Percentiles rank a stretch among this genome's conserved stretches.
These are phyloP conservation scores for Dovyalis caffra DNA, from an alignment of 345 rosid genomes.

Conservation along the genomic window DNA sequence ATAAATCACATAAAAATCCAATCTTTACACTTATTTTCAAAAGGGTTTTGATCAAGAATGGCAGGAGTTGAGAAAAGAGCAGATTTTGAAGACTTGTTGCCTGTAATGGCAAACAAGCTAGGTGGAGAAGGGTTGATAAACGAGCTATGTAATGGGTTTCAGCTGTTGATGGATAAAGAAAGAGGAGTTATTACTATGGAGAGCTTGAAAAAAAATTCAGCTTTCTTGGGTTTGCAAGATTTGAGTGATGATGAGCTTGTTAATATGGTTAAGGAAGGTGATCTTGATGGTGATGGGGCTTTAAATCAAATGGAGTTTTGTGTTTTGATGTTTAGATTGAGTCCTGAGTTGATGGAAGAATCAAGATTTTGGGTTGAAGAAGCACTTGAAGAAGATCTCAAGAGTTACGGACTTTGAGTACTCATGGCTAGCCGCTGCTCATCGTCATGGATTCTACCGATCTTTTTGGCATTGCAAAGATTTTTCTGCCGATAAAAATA, in stretches of 20 bases:
- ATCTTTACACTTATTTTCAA: constrained; percentile 9
- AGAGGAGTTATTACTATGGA: constrained; percentile 74
- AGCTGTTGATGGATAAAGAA: constrained; percentile 58
- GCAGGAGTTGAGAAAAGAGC: neutral
- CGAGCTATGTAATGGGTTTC: constrained; percentile 82
- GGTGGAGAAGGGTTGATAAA: constrained; percentile 77
- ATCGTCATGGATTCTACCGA: neutral
- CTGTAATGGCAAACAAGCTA: constrained; percentile 69
- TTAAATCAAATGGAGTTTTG: constrained; percentile 91
- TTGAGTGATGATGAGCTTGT: constrained; percentile 68
- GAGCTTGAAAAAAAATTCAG: constrained; percentile 56
- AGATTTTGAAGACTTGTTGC: constrained; percentile 63
- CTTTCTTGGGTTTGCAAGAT: constrained; percentile 63
- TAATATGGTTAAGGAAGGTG: constrained; percentile 71
- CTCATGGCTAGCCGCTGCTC: neutral
- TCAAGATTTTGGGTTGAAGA: constrained; percentile 58
- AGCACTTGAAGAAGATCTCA: constrained; percentile 53
- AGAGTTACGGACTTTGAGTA: constrained; percentile 7
- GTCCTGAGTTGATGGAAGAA: constrained; percentile 82
- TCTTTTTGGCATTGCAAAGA: neutral
- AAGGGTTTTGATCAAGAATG: neutral
- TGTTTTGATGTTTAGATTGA: constrained; percentile 83
- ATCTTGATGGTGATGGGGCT: constrained; percentile 68
- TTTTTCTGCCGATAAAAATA: neutral
- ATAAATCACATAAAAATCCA: constrained; percentile 31